Evolutionary conservation across 768 basidiomycete species (phyloP).

Genomic region (Termitomyces eurrhizus): DNA sequence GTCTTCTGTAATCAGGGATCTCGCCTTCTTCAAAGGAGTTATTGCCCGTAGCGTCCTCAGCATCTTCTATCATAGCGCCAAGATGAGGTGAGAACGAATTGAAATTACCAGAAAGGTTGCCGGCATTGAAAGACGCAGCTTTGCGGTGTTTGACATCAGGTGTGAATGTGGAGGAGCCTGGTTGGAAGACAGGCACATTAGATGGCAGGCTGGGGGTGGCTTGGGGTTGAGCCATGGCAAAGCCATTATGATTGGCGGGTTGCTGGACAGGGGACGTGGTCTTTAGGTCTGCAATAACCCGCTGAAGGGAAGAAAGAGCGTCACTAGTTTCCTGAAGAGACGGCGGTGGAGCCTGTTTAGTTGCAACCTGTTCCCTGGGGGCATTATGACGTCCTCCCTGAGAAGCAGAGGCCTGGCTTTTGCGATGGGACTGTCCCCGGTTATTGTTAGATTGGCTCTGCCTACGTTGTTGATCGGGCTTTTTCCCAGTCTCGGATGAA

Average conservation of each 20-base stretch:
- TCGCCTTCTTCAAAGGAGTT: conserved; percentile 73
- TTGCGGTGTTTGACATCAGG: conserved; percentile 75
- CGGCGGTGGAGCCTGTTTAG: conserved; percentile 43
- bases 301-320: conserved; percentile 83
- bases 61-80: conserved; percentile 81
- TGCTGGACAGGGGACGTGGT: conserved; percentile 66
- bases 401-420: conserved; percentile 54
- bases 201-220: conserved; percentile 48
- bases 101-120: conserved; percentile 54
- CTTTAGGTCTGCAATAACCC: conserved; percentile 93
- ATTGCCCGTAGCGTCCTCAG: conserved; percentile 51
- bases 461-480: conserved; percentile 49
- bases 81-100: conserved; percentile 76
- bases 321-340: conserved; percentile 67
- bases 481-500: conserved; percentile 50
- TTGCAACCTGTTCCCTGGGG: conserved; percentile 36
- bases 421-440: conserved; percentile 49
- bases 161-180: conserved; percentile 57
- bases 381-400: conserved; percentile 47
- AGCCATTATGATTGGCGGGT: conserved; percentile 37
- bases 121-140: conserved; percentile 67
- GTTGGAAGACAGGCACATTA: conserved; percentile 75
- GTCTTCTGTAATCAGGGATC: conserved; percentile 56
- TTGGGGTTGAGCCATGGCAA: conserved; percentile 48
- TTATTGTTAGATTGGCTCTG: conserved; percentile 47